Evolutionary conservation across 129 eudicot species (phyloP), one percentile per base, ranked within the genome.

Genomic region (Tagetes erecta): DNA sequence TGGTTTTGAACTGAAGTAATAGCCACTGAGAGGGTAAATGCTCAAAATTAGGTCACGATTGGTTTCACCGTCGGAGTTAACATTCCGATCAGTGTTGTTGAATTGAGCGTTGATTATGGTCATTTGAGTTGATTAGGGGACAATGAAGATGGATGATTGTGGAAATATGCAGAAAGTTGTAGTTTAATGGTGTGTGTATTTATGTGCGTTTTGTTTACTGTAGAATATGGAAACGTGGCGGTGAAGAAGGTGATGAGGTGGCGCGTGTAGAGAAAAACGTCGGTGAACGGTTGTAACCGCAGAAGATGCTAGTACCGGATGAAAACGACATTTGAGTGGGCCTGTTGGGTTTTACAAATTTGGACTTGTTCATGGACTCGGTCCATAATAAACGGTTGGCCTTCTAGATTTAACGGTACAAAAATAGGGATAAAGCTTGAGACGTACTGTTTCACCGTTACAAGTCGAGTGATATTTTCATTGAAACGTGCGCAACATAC

Each of bases 1-100:
- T 31, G 83, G 77, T 50, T 79, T 85, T 62, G 97, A 89, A 64
- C 79, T 87, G 69, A 92, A 92, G 64, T 83, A 88, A 87, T 88
- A 92, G 41, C 68, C 62, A 55, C 84, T 79, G 30, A 92, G 92
- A 3, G 92, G 96, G 66, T 86, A 87, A 64, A 92, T 74, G 41
- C 85, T 74, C 62, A 92, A 45, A 8, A 76, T 83, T 33, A 11
- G 37, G 8, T 20, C 27, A 20, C 67, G 45, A 66, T 66, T 8
- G 7, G 27, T 20, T 20, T 2, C 36, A 49, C 79, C 74, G n/a
- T 47, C 62, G 20, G 36, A 51, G 1, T 67, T 62, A 55, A 27
- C 51, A 47, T 5, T 31, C 2, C 6, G 13, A 55, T 52, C 68
- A 20, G 77, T 11, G 27, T 20, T 52, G 75, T 40, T 63, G 52